Percentiles rank a stretch among this genome's conserved stretches.
These are phyloP conservation scores for Marvania coccoides DNA, from an alignment of 139 green algal genomes.

Conservation along the genomic window DNA sequence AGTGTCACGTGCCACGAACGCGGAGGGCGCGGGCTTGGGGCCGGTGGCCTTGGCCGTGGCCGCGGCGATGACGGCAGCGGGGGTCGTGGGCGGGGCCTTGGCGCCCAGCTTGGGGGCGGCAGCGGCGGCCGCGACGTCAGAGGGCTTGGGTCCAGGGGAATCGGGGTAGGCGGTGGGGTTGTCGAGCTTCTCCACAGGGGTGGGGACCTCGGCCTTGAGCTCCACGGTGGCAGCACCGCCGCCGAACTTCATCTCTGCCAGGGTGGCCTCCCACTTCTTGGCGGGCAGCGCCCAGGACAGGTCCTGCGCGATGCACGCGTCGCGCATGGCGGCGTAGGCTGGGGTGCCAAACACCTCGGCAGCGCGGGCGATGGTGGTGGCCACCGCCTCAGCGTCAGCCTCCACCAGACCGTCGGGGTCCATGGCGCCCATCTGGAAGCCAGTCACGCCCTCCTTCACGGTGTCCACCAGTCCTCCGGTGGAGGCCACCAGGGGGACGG, in stretches of 20 bases:
- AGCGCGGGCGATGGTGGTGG: constrained; percentile 48
- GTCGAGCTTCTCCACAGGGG: constrained; percentile 15
- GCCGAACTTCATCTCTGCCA: constrained; percentile 42
- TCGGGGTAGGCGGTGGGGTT: background rate
- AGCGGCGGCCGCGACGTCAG: constrained; percentile 4
- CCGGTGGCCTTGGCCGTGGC: background rate
- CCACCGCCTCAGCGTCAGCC: constrained; percentile 72
- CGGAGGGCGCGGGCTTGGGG: background rate
- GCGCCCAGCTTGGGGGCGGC: background rate
- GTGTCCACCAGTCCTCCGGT: constrained; percentile 98
- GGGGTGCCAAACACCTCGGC: constrained; percentile 62
- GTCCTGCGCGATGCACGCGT: constrained; percentile 86
- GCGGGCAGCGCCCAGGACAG: constrained; percentile 87
- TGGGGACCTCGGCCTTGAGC: constrained; percentile 22
- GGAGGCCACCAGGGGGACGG: constrained; percentile 89
- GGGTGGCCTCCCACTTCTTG: constrained; percentile 87
- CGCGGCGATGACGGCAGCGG: background rate
- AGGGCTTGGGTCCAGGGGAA: background rate
- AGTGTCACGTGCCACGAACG: background rate
- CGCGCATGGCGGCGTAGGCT: constrained; percentile 77
- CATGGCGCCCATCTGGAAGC: constrained; percentile 91
- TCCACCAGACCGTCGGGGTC: constrained; percentile 67
- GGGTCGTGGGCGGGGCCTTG: background rate
- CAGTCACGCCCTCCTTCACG: constrained; percentile 96
- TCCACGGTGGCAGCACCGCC: constrained; percentile 8